Conservation (phyloP, 2,329 filamentous ascomycete genomes). For the Ceratocystiopsis sp. region DNA sequence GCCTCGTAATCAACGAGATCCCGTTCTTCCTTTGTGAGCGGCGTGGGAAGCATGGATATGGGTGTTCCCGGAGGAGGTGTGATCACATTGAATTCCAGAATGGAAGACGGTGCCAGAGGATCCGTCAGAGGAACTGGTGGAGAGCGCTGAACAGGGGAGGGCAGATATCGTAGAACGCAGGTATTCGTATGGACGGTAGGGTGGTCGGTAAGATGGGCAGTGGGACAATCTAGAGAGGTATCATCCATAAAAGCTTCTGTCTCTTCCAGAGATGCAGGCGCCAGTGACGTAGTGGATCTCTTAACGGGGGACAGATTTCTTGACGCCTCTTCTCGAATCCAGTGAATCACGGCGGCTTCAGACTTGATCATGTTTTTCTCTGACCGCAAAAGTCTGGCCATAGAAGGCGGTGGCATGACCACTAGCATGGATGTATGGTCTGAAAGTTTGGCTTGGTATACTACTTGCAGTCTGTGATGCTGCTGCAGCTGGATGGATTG, state of each 20-base stretch:
- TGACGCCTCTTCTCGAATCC: constrained; percentile 18
- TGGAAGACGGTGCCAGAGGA: neutral
- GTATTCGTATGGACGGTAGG: neutral
- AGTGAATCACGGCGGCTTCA: constrained; percentile 27
- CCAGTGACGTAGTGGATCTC: no score
- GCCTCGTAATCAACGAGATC: constrained; percentile 26
- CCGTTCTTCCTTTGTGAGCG: constrained; percentile 20
- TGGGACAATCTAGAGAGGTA: neutral
- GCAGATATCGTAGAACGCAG: constrained; percentile 19
- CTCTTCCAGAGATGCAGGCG: neutral
- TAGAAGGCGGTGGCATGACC: constrained; percentile 24
- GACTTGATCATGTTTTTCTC: constrained; percentile 27
- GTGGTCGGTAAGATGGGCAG: neutral
- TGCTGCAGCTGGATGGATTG: constrained; percentile 18
- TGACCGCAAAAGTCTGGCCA: constrained; percentile 27
- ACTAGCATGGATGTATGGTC: constrained; percentile 24
- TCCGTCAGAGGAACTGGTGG: constrained; percentile 16
- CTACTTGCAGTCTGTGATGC: constrained; percentile 18
- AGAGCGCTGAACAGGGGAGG: constrained; percentile 18
- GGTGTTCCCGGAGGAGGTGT: constrained; percentile 20
- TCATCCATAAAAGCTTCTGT: neutral
- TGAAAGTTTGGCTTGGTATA: constrained; percentile 26
- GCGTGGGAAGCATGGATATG: constrained; percentile 19
- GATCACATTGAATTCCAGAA: constrained; percentile 23
- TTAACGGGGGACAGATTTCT: neutral